Evolutionary conservation across 208 protist species (phyloP).

Genomic region (Jaenimonas drosophilae): DNA sequence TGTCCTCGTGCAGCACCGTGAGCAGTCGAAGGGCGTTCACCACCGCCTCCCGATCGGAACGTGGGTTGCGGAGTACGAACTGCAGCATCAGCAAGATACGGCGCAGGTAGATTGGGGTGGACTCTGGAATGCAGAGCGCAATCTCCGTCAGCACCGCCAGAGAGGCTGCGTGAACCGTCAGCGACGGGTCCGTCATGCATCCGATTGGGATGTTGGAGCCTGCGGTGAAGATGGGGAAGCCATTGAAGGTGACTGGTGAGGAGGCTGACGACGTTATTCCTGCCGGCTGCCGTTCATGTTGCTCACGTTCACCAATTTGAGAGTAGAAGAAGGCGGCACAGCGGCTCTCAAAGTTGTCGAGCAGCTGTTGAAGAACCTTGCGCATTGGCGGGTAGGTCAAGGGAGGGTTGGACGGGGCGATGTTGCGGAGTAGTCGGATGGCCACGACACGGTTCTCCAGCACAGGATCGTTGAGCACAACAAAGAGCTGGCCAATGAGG

Average conservation of each 20-base stretch:
- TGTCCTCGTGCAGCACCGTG: constrained; percentile 61
- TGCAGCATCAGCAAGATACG: constrained; percentile 23
- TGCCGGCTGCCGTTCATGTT: no score
- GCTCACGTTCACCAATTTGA: no score
- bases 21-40: constrained; percentile 50
- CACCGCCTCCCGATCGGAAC: constrained; percentile 19
- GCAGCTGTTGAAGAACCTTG: constrained; percentile 36
- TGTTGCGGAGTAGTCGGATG: constrained; percentile 41
- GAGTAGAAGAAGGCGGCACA: no score
- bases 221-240: neutral
- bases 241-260: neutral
- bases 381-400: constrained; percentile 61
- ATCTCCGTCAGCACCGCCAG: constrained; percentile 25
- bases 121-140: constrained; percentile 16
- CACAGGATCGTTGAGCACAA: constrained; percentile 50
- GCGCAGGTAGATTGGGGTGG: constrained; percentile 30
- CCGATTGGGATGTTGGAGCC: neutral
- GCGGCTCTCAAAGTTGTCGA: constrained; percentile 24
- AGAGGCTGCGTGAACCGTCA: constrained; percentile 7
- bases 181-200: neutral
- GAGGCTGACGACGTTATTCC: no score
- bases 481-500: constrained; percentile 53
- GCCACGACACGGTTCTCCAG: constrained; percentile 49
- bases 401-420: constrained; percentile 41
- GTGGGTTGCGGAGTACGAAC: constrained; percentile 14